Percentiles rank a stretch among this genome's conserved stretches.
Evolutionary conservation across 1,139 yeast species (phyloP).

Genomic region (Yamadazyma trypodendri): DNA sequence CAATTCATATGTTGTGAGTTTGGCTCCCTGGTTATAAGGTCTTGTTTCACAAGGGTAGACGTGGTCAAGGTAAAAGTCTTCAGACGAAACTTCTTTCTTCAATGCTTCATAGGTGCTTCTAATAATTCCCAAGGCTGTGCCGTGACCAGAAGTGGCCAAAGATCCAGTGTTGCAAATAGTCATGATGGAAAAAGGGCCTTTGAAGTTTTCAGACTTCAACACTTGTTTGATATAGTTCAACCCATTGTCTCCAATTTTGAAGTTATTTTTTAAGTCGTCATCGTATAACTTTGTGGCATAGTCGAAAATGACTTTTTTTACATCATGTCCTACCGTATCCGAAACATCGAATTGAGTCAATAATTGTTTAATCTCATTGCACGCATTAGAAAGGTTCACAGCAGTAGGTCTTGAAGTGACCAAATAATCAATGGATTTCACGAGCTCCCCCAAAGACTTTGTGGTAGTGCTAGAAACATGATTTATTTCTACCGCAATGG

Average conservation of each 20-base stretch:
- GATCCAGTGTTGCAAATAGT: conserved; percentile 90
- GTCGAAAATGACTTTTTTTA: conserved; percentile 40
- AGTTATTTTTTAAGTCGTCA: conserved; percentile 76
- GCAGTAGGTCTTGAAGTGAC: conserved; percentile 92
- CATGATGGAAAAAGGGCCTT: conserved; percentile 72
- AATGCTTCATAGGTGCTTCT: conserved; percentile 62
- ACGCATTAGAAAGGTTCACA: conserved; percentile 82
- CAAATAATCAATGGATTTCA: conserved; percentile 57
- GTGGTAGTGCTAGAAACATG: conserved; percentile 15
- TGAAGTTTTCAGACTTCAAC: conserved; percentile 48
- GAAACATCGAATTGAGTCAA: conserved; percentile 9
- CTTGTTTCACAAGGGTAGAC: conserved; percentile 92
- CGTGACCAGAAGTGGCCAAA: conserved; percentile 94
- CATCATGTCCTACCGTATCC: conserved; percentile 21
- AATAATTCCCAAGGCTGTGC: conserved; percentile 92
- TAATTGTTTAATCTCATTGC: conserved; percentile 53
- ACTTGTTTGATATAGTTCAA: conserved; percentile 58
- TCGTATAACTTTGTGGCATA: conserved; percentile 64
- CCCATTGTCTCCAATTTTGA: conserved; percentile 78
- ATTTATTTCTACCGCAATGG: conserved; percentile 71
- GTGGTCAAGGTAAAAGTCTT: conserved; percentile 51
- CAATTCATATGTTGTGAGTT: conserved; percentile 87
- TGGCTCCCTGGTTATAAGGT: conserved; percentile 95
- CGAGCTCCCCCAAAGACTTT: conserved; percentile 31
- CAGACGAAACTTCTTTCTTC: conserved; percentile 18